A percentile compares a stretch with the other conserved stretches of the same genome.
These are phyloP conservation scores for Rickenella mellea DNA, from an alignment of 768 basidiomycete species.

Conservation along the genomic window DNA sequence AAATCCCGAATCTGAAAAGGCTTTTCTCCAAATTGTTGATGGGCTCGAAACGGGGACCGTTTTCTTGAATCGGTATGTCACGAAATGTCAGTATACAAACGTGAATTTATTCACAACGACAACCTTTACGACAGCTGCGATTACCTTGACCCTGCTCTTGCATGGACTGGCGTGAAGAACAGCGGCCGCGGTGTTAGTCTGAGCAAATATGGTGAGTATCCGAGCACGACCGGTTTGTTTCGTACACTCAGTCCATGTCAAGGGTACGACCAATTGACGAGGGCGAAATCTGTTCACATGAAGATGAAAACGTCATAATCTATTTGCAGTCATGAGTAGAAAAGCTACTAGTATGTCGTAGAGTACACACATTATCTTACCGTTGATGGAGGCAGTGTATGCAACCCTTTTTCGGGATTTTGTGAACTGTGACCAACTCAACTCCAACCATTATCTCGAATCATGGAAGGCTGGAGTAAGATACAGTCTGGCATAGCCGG, in stretches of 20 bases:
- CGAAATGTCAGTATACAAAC: no score
- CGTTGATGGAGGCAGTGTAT: no score
- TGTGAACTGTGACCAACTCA: no score
- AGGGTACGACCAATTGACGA: constrained; percentile 84
- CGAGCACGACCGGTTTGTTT: not conserved
- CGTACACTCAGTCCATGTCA: constrained; percentile 2
- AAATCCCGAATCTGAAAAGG: constrained; percentile 50
- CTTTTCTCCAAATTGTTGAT: constrained; percentile 60
- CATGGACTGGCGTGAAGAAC: constrained; percentile 93
- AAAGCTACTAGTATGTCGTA: not conserved
- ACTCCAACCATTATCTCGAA: not conserved
- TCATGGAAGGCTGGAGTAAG: constrained; percentile 56
- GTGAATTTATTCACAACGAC: no score
- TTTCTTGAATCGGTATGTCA: constrained; percentile 73
- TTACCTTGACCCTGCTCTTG: constrained; percentile 82
- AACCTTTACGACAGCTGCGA: constrained; percentile 49
- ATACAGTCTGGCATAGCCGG: constrained; percentile 49
- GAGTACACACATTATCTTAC: not conserved
- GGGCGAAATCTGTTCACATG: constrained; percentile 76
- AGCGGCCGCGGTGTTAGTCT: constrained; percentile 88
- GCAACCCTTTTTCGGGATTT: no score
- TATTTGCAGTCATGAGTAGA: not conserved
- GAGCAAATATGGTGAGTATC: constrained; percentile 70
- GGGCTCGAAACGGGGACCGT: constrained; percentile 85
- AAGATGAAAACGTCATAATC: constrained; percentile 47